Base-by-base conservation (phyloP, 345 rosid species). In the Gossypioides kirkii region DNA sequence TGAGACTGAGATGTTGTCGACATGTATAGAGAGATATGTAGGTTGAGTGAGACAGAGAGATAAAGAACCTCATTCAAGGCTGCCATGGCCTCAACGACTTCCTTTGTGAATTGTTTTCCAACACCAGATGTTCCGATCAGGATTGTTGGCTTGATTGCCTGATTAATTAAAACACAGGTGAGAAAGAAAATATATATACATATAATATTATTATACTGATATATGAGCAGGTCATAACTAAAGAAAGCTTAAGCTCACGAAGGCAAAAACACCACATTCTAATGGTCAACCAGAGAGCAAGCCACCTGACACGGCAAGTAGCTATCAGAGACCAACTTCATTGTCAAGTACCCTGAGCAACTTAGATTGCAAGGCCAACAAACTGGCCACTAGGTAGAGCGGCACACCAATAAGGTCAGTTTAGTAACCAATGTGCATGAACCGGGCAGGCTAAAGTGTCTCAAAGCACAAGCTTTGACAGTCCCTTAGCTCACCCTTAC, bases 91-190 rank as follows among this genome's bases (percentile, higher is more conserved):
- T 89, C 86, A 11, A 95, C 86, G 71, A 95, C 97, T 70, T 95
- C 93, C 82, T 91, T 85, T 10, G 99, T 95, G 82, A 95, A 95
- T 58, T 95, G 87, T 79, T 84, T 91, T 52, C 99, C 99, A 25
- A 86, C 91, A 67, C 98, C 99, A 32, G 99, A 95, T 55, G 98
- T 83, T 82, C 99, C 99, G 23, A 94, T 92, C 83, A 95, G 80
- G 56, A 94, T 89, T 0, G 98, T 90, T 68, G 99, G 99, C 85
- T 88, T 91, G 87, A 95, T 85, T 61, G 92, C 86, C 99, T 92
- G 75, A 71, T 58, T 80, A 22, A 60, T 41, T 45, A 70, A 22
- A 55, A 47, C 23, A 73, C 54, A 12, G 49, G 64, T 41, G 70
- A 70, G 63, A 60, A 54, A 55, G 16, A n/a, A 62, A 32, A 41